Evolutionary conservation across 1,284 basidiomycete genomes (phyloP), one percentile per base, ranked within the genome.

Genomic region (Pseudozyma thailandica): DNA sequence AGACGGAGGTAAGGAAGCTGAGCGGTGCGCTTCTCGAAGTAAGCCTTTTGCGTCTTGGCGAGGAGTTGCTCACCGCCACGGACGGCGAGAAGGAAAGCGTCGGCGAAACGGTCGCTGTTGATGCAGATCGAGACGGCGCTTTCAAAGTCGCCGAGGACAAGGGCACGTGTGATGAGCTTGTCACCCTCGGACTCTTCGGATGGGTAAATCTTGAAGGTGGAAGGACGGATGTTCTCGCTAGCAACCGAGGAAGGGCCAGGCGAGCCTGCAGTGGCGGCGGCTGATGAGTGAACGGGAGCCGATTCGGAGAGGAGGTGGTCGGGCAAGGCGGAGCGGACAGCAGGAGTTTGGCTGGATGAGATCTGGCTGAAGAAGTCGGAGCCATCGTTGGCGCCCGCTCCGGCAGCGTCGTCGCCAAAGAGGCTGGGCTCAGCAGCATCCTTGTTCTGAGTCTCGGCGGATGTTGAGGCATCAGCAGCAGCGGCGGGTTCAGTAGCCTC

Each of bases 131-230:
- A 90, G 16, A 98, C 95, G 1, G 95, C 95, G 20, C 90, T 92
- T 72, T 90, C 88, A 75, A 98, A 97, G 84, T 98, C 95, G 33
- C 95, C 95, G 9, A 98, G 86, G 1, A 98, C 92, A 28, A 98
- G 86, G 1, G 95, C 92, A 77, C 93, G 92, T 1, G 95, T 97
- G 73, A 98, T 88, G 26, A 98, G 87, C 27, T 89, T 87, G 80
- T 98, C 94, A 0, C 90, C 90, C 65, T 96, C 92, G 4, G 90
- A 91, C 84, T 94, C 93, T 49, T 94, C 92, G 6, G 86, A 81
- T 0, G 94, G 93, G 80, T 96, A 96, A 73, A 98, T 96, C 82
- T 87, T 89, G 88, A 98, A 98, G 0, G 90, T 91, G 77, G 90
- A 91, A 13, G 54, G 83, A 16, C 60, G 56, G 71, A 88, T 64